Evolutionary conservation across 1,139 yeast genomes (phyloP).

Genomic region (Arxiozyma bovina): DNA sequence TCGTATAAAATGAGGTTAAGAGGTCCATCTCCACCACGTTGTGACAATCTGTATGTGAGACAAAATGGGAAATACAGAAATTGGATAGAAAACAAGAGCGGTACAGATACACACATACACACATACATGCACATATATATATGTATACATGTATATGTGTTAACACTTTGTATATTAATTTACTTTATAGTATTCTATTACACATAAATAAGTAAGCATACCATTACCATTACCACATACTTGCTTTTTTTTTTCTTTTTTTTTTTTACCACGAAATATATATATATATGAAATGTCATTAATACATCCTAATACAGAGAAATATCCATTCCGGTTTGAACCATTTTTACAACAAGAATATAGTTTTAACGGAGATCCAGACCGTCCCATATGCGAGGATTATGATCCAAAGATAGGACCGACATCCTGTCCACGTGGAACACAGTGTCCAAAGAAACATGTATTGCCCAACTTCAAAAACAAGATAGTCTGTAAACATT

Average conservation of each 20-base stretch:
- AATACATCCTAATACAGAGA: slow-evolving; percentile 34
- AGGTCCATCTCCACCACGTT: not conserved
- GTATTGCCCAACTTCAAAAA: slow-evolving; percentile 73
- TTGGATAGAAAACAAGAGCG: no score
- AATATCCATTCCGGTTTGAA: slow-evolving; percentile 65
- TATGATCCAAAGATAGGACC: slow-evolving; percentile 45
- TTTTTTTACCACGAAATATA: not conserved
- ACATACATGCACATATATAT: no score
- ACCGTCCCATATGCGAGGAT: slow-evolving; percentile 79
- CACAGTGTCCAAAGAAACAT: slow-evolving; percentile 80
- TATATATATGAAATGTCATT: slow-evolving; percentile 19
- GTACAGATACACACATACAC: no score
- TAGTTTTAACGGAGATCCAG: slow-evolving; percentile 79
- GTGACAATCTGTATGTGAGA: no score
- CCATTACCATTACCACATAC: no score
- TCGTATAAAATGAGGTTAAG: not conserved
- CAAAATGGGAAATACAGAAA: no score
- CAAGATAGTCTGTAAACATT: slow-evolving; percentile 92
- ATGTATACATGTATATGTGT: no score
- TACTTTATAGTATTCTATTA: no score
- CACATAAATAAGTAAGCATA: no score
- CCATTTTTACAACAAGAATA: slow-evolving; percentile 72
- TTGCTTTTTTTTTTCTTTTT: no score
- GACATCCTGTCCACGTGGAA: slow-evolving; percentile 77
- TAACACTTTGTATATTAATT: no score